Conservation (phyloP, 1,284 basidiomycete species). For the Cutaneotrichosporon arboriforme region DNA sequence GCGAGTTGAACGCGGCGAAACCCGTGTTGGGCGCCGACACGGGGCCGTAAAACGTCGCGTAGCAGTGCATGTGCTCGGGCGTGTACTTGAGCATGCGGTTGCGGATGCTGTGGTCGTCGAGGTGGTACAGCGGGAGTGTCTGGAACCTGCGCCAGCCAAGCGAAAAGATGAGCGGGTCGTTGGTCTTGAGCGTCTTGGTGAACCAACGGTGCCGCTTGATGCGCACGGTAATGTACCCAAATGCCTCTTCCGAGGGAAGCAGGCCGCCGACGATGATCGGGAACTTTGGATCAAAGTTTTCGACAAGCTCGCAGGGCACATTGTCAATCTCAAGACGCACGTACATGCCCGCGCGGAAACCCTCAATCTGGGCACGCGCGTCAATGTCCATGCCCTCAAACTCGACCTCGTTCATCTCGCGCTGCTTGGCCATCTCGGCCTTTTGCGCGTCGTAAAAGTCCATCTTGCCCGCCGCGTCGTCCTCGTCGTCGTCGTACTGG, state of each 20-base stretch:
- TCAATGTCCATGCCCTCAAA: slow-evolving; percentile 76
- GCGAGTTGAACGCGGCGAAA: slow-evolving; percentile 92
- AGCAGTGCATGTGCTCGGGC: slow-evolving; percentile 98
- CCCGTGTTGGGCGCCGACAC: slow-evolving; percentile 90
- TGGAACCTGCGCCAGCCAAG: slow-evolving; percentile 97
- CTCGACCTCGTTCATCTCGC: slow-evolving; percentile 77
- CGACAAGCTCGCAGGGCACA: slow-evolving; percentile 87
- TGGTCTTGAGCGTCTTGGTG: slow-evolving; percentile 86
- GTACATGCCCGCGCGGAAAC: slow-evolving; percentile 86
- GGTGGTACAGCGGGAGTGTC: slow-evolving; percentile 85
- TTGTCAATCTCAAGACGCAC: slow-evolving; percentile 80
- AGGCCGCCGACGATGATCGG: slow-evolving; percentile 91
- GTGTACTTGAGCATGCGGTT: slow-evolving; percentile 99
- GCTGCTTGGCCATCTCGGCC: slow-evolving; percentile 81
- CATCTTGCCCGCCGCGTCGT: slow-evolving; percentile 61
- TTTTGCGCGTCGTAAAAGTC: slow-evolving; percentile 91
- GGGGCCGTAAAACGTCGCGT: slow-evolving; percentile 93
- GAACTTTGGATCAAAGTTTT: slow-evolving; percentile 85
- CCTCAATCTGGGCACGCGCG: slow-evolving; percentile 77
- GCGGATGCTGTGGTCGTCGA: slow-evolving; percentile 94
- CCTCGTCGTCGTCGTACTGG: slow-evolving; percentile 82
- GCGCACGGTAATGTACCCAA: slow-evolving; percentile 90
- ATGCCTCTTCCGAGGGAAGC: slow-evolving; percentile 82
- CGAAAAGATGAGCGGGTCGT: slow-evolving; percentile 92
- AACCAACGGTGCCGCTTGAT: slow-evolving; percentile 98